These are phyloP conservation scores for Lactarius deliciosus DNA, from an alignment of 768 basidiomycete genomes.

Conservation along the genomic window DNA sequence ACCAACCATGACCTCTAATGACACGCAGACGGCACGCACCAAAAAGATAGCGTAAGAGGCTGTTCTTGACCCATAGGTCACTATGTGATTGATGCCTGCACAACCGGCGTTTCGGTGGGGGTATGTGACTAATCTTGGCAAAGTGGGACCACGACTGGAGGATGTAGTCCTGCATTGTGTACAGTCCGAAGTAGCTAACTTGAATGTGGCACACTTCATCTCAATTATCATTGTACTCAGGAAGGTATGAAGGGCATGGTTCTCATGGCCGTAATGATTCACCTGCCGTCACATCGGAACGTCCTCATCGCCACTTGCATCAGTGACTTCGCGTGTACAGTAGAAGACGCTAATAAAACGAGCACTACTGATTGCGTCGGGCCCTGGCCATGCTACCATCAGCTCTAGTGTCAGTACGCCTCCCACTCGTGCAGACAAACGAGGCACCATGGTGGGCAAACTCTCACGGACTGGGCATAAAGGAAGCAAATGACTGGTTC, in stretches of 20 bases:
- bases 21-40: slow-evolving; percentile 26
- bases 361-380: slow-evolving; percentile 10
- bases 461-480: neutral
- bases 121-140: neutral
- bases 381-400: neutral
- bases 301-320: slow-evolving; percentile 10
- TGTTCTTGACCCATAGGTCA: slow-evolving; percentile 9
- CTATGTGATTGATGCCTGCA: neutral
- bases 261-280: slow-evolving; percentile 10
- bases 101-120: neutral
- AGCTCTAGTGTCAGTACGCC: neutral
- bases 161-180: neutral
- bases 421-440: neutral
- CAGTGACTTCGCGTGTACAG: neutral
- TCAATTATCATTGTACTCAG: neutral
- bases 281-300: slow-evolving; percentile 5
- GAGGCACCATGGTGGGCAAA: slow-evolving; percentile 7
- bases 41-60: slow-evolving; percentile 24
- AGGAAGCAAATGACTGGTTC: neutral
- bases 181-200: neutral
- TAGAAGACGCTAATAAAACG: slow-evolving; percentile 5
- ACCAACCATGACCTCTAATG: slow-evolving; percentile 22
- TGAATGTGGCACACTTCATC: neutral
- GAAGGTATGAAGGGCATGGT: neutral
- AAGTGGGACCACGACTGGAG: neutral